phyloP scores from a whole-genome alignment of 345 rosid genomes.

The Euclidium syriacum region DNA sequence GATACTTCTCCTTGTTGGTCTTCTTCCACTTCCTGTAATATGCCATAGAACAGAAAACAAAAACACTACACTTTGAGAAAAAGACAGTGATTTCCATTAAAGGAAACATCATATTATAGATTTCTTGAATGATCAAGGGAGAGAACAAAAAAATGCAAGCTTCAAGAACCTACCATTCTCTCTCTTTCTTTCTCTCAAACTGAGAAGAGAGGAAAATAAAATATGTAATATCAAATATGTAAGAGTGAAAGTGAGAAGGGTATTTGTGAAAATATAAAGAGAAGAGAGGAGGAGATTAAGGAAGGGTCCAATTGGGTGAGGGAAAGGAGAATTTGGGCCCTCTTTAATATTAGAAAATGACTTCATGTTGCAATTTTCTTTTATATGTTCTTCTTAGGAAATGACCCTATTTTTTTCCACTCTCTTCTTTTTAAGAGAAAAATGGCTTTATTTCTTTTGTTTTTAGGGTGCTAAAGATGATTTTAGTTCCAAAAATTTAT shows the following conservation, averaged over 20 bases:
- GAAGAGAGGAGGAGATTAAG: constrained; percentile 10
- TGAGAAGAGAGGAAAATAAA: constrained; percentile 9
- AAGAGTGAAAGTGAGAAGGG: constrained; percentile 32
- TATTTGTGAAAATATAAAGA: constrained; percentile 42
- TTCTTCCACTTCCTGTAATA: constrained; percentile 46
- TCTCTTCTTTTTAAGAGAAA: neutral
- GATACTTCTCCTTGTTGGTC: constrained; percentile 15
- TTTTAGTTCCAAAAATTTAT: constrained; percentile 18
- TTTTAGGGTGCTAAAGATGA: constrained; percentile 25
- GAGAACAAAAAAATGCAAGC: constrained; percentile 3
- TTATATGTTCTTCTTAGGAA: constrained; percentile 13
- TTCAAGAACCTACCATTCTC: constrained; percentile 59
- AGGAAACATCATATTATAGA: constrained; percentile 7
- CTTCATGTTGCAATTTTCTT: constrained; percentile 28
- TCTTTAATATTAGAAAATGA: constrained; percentile 43
- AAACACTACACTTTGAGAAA: constrained; percentile 5
- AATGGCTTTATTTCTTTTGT: constrained; percentile 16
- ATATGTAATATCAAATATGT: constrained; percentile 6
- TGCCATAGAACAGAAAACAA: neutral
- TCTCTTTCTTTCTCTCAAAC: constrained; percentile 30
- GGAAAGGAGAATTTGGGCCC: constrained; percentile 36
- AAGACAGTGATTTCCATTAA: neutral
- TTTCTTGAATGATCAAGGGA: constrained; percentile 4
- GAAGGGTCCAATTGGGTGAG: constrained; percentile 34
- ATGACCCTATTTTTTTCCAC: neutral